Evolutionary conservation across 2,329 filamentous ascomycete species (phyloP).

Genomic region (Atkinsonella hypoxylon): DNA sequence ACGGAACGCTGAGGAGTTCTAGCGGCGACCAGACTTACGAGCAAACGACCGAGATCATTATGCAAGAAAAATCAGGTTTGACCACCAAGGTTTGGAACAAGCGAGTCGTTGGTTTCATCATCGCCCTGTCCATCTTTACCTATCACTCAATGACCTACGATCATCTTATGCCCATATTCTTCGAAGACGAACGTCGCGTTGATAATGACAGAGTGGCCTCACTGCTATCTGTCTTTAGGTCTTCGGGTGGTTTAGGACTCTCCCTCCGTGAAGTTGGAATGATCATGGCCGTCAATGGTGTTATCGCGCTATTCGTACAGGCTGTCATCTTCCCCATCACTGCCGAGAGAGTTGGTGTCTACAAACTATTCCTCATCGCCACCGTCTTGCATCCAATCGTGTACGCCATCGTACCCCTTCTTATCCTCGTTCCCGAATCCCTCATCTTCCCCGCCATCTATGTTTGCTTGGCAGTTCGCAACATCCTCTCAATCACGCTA

Average conservation of each 20-base stretch:
- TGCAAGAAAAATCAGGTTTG: conserved; percentile 22
- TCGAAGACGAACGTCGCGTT: conserved; percentile 59
- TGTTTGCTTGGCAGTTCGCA: conserved; percentile 42
- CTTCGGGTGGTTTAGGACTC: conserved; percentile 50
- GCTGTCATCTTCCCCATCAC: conserved; percentile 48
- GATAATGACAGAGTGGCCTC: conserved; percentile 21
- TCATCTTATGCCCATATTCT: conserved; percentile 82
- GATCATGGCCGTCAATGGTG: conserved; percentile 46
- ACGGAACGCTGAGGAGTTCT: conserved; percentile 52
- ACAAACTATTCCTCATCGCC: conserved; percentile 45
- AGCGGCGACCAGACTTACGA: conserved; percentile 36
- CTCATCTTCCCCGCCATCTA: conserved; percentile 47
- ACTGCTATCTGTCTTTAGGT: conserved; percentile 37
- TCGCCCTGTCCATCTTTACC: conserved; percentile 81
- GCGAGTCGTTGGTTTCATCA: conserved; percentile 61
- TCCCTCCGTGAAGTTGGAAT: conserved; percentile 50
- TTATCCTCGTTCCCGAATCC: conserved; percentile 41
- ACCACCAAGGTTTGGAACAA: conserved; percentile 36
- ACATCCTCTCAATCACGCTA: conserved; percentile 49
- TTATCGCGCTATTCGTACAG: conserved; percentile 48
- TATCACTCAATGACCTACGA: conserved; percentile 96
- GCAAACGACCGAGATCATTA: conserved; percentile 14
- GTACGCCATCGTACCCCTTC: conserved; percentile 46
- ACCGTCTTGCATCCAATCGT: conserved; percentile 49
- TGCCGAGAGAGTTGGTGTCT: conserved; percentile 46